Evolutionary conservation across 371 early-diverging fungal genomes (phyloP), one percentile per base, ranked within the genome.

Genomic region (Mortierella sp.): DNA sequence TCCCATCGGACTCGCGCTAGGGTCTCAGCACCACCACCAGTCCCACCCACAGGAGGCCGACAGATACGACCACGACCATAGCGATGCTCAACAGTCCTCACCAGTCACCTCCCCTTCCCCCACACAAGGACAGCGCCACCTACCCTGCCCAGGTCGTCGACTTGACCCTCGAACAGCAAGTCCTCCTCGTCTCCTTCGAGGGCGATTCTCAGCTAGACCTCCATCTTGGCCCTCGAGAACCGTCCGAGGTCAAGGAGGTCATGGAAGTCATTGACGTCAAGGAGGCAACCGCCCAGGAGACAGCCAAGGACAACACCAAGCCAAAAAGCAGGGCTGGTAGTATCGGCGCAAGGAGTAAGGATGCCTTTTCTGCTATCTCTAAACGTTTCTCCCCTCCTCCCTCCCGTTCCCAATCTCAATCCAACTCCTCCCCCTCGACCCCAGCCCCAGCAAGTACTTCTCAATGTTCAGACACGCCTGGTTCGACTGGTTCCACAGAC

Each of bases 141-240:
- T 38, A 63, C 4, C 18, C 29, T 35, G 35, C 35, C 21, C 63
- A 63, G 63, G 38, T 35, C 38, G 7, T 18, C 63, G 63, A 63
- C 18, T 32, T 63, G 63, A 63, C 63, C 35, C 63, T 63, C 38
- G 63, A 63, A 63, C 63, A 63, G 63, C 63, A 63, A 21, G 63
- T 63, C 38, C 63, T 63, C 63, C 63, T 63, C 63, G 38, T 63
- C 38, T 63, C 63, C 63, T 35, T 63, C 63, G 63, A 63, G 35
- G 63, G 35, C 63, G 63, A 63, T 35, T 35, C 35, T 58, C 60
- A 58, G 14, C 60, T 24, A 29, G n/a, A 29, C 60, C 60, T 58
- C 63, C 63, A 63, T 38, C 35, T 18, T 63, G 63, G 21, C 16
- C 29, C 63, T 63, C 63, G 35, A 35, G 63, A 63, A 5, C 51